A percentile compares a stretch with the other conserved stretches of the same genome.
Conservation (phyloP, 495 filamentous ascomycete genomes). For the Hypoxylon cercidicola region DNA sequence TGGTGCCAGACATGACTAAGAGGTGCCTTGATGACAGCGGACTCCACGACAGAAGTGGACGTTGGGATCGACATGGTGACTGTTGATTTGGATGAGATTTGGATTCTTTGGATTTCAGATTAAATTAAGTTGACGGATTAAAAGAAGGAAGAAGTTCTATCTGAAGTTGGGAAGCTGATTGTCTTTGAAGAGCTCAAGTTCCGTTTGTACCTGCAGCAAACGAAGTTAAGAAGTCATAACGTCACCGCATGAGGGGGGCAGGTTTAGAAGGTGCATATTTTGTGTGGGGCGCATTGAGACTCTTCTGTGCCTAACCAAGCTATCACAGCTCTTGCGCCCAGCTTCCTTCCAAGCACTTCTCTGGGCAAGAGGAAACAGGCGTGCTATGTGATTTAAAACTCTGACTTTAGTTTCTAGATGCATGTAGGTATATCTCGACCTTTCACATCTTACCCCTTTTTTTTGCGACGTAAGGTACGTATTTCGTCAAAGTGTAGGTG, state of each 20-base stretch:
- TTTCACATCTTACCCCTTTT: too few species aligned
- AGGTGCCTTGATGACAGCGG: constrained; percentile 70
- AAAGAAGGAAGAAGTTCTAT: background rate
- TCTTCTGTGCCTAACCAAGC: too few species aligned
- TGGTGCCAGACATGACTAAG: constrained; percentile 73
- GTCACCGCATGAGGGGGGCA: constrained; percentile 37
- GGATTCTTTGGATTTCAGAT: constrained; percentile 1
- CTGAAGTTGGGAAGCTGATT: constrained; percentile 1
- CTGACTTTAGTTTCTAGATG: too few species aligned
- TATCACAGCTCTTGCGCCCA: too few species aligned
- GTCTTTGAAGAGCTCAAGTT: constrained; percentile 19
- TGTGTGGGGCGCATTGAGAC: constrained; percentile 6
- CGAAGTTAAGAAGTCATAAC: constrained; percentile 44
- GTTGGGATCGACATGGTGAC: constrained; percentile 63
- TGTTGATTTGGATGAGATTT: background rate
- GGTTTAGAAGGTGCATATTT: constrained; percentile 15
- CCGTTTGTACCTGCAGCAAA: constrained; percentile 38
- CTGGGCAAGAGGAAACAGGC: too few species aligned
- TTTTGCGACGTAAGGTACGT: too few species aligned
- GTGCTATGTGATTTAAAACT: too few species aligned
- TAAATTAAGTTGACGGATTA: background rate
- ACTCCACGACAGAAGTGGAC: constrained; percentile 70
- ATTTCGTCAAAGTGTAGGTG: too few species aligned
- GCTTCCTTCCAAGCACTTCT: too few species aligned
- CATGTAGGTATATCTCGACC: too few species aligned